These are phyloP conservation scores for Kodamaea derodonti DNA, from an alignment of 1,139 yeast species.

Conservation along the genomic window DNA sequence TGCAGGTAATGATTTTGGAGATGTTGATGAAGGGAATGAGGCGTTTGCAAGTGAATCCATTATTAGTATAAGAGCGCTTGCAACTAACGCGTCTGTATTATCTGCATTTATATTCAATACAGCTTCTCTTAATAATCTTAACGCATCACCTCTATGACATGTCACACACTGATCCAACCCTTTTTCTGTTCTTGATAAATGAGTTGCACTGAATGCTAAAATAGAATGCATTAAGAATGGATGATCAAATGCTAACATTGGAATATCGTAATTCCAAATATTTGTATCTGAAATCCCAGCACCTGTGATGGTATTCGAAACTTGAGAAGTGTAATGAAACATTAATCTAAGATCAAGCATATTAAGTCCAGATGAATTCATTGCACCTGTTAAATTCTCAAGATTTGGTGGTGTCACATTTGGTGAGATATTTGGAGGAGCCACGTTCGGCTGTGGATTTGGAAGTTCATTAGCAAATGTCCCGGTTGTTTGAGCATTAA, in stretches of 20 bases:
- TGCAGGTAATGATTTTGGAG: constrained; percentile 71
- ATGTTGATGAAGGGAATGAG: constrained; percentile 62
- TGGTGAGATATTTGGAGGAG: constrained; percentile 1
- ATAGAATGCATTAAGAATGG: constrained; percentile 92
- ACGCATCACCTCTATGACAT: constrained; percentile 82
- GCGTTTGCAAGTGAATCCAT: constrained; percentile 96
- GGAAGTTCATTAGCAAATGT: neutral
- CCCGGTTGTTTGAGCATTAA: neutral
- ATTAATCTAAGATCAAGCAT: constrained; percentile 75
- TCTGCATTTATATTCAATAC: constrained; percentile 78
- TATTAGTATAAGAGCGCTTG: constrained; percentile 81
- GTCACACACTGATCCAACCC: constrained; percentile 84
- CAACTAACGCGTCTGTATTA: constrained; percentile 89
- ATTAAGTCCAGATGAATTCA: constrained; percentile 41
- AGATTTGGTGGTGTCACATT: neutral
- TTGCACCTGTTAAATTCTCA: constrained; percentile 14
- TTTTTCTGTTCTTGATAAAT: constrained; percentile 69
- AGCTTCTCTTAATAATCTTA: constrained; percentile 75
- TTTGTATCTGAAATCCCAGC: constrained; percentile 87
- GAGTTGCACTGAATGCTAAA: constrained; percentile 88
- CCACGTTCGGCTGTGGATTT: neutral
- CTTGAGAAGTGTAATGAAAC: constrained; percentile 83
- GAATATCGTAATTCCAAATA: constrained; percentile 86
- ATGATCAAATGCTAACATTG: constrained; percentile 80
- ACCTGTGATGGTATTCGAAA: constrained; percentile 81